Evolutionary conservation across 1,139 yeast genomes (phyloP), one percentile per base, ranked within the genome.

Genomic region (Hyphopichia pseudoburtonii): DNA sequence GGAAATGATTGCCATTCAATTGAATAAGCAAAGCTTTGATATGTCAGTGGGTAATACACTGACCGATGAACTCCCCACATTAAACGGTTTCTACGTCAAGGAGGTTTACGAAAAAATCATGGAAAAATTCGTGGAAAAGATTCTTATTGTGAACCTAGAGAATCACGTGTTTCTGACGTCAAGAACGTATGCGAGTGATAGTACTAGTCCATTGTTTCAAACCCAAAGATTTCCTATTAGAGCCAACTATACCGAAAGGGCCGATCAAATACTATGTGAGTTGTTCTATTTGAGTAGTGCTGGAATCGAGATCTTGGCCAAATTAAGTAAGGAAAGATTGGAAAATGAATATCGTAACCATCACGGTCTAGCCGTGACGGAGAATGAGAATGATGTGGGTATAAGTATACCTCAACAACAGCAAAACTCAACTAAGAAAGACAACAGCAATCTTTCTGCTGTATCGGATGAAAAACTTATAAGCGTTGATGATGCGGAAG

Each of bases 1-100:
- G 72, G 72, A 65, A 45, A 45, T 62, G 7, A 52, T 66, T 10
- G 69, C 72, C 6, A 64, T 65, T 18, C 56, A 61, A 38, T 47
- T 66, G 32, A 57, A 58, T 41, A 57, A 51, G 32, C 38, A 38
- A 25, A 51, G 49, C 28, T 56, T 56, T 33, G 36, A 43, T n/a
- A 39, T 6, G 4, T 12, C 9, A 3, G 28, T 32, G 5, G 22
- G 23, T 6, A 21, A 10, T 8, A 14, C 12, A 7, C 15, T 28
- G 7, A 17, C 21, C 10, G 31, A 33, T 5, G 64, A 62, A 21
- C 25, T 62, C 6, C 67, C 70, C 2, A 57, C 59, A 4, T 45
- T 66, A 18, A 66, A 52, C 40, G 70, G 70, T 1, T 30, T 43
- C 3, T 57, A 51, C 35, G 52, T 65, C 9, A 53, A 55, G 36